These are phyloP conservation scores for Panaeolus papilionaceus DNA, from an alignment of 768 basidiomycete species.

Conservation along the genomic window DNA sequence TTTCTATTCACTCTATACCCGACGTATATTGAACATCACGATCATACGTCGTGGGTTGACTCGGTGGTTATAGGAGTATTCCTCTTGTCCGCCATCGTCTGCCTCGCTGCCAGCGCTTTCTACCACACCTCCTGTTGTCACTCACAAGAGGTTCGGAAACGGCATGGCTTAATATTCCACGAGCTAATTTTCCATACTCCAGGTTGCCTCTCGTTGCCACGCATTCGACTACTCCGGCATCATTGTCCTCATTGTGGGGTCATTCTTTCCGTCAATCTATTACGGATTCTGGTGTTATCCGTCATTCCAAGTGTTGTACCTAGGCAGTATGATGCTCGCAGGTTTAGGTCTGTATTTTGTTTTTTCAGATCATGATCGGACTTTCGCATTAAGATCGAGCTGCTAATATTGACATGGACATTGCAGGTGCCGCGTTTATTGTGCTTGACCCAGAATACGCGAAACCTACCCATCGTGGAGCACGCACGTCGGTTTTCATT, in stretches of 20 bases:
- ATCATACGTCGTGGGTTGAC: constrained; percentile 66
- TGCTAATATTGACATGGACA: constrained; percentile 23
- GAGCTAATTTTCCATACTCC: constrained; percentile 14
- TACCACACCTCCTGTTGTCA: constrained; percentile 81
- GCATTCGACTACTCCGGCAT: constrained; percentile 85
- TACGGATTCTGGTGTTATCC: constrained; percentile 80
- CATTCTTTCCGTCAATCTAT: constrained; percentile 77
- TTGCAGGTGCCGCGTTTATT: constrained; percentile 69
- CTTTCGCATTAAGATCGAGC: constrained; percentile 25
- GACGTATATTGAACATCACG: constrained; percentile 55
- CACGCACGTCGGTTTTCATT: constrained; percentile 82
- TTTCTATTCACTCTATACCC: constrained; percentile 60
- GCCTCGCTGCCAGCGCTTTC: constrained; percentile 71
- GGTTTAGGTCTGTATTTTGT: constrained; percentile 59
- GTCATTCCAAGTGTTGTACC: constrained; percentile 58
- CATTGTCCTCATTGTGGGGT: constrained; percentile 77
- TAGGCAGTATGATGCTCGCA: constrained; percentile 53
- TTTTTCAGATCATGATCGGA: constrained; percentile 30
- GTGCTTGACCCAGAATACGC: constrained; percentile 82
- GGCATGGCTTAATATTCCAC: constrained; percentile 27
- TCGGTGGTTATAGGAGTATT: constrained; percentile 66
- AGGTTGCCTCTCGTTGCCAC: constrained; percentile 69
- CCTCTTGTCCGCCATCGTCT: constrained; percentile 73
- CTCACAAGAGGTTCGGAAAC: constrained; percentile 61
- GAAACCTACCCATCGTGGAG: constrained; percentile 74